These are phyloP conservation scores for Trypanosoma melophagium DNA, from an alignment of 208 protist species.

Conservation along the genomic window DNA sequence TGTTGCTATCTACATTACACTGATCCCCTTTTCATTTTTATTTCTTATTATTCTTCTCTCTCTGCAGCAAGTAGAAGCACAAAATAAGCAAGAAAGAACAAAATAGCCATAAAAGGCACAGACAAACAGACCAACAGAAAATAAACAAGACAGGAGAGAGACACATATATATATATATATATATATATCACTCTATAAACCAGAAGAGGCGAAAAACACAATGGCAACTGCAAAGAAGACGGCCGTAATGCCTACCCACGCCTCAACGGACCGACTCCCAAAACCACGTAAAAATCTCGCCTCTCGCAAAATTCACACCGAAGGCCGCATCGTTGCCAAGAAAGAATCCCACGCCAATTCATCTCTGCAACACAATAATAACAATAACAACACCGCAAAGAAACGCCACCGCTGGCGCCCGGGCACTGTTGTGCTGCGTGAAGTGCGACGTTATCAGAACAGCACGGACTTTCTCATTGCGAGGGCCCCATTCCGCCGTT, in stretches of 20 bases:
- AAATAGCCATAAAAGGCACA: neutral
- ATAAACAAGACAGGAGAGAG: no score
- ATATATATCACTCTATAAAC: no score
- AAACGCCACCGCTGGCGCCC: constrained; percentile 95
- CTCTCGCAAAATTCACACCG: constrained; percentile 72
- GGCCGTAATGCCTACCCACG: no score
- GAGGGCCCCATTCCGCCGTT: constrained; percentile 98
- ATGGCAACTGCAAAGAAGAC: constrained; percentile 59
- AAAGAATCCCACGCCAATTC: no score
- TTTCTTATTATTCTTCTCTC: no score
- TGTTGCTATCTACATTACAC: no score
- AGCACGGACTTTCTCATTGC: constrained; percentile 98
- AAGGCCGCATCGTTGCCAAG: constrained; percentile 69
- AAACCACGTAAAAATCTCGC: constrained; percentile 73
- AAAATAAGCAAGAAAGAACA: constrained; percentile 6
- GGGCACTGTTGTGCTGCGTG: constrained; percentile 98
- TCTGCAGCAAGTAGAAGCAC: neutral
- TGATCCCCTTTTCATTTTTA: no score
- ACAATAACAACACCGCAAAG: constrained; percentile 64
- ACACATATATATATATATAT: no score
- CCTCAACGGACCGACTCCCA: constrained; percentile 3
- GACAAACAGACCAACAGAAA: neutral
- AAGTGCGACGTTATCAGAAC: constrained; percentile 99
- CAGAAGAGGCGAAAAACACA: neutral
- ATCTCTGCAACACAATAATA: neutral